Conservation (phyloP, 768 basidiomycete genomes). For the Podaxis sp. region DNA sequence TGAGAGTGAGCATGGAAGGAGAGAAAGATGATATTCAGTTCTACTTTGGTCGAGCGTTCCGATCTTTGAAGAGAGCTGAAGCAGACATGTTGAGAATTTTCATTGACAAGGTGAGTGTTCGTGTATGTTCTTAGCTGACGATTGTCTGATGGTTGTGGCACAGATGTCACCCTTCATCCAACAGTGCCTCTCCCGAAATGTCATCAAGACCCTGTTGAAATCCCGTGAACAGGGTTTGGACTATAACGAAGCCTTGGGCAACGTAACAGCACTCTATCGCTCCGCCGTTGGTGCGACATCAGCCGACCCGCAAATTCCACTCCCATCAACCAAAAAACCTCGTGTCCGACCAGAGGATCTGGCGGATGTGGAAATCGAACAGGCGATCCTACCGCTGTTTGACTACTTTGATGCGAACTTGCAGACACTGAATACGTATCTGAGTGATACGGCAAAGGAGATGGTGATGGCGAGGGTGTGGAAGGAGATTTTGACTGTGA, state of each 20-base stretch:
- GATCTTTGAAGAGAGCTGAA: slow-evolving; percentile 89
- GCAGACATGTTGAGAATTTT: slow-evolving; percentile 95
- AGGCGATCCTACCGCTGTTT: slow-evolving; percentile 86
- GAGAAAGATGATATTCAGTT: slow-evolving; percentile 98
- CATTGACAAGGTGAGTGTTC: slow-evolving; percentile 82
- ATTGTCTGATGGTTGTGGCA: not conserved
- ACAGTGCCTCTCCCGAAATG: slow-evolving; percentile 74
- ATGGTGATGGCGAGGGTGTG: slow-evolving; percentile 92
- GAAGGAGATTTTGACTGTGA: slow-evolving; percentile 89
- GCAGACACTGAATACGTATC: slow-evolving; percentile 83
- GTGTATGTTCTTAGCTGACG: not conserved
- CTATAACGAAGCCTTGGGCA: slow-evolving; percentile 88
- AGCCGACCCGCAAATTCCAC: slow-evolving; percentile 74
- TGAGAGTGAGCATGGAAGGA: slow-evolving; percentile 96
- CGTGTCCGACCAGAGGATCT: slow-evolving; percentile 77
- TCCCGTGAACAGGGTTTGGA: slow-evolving; percentile 55
- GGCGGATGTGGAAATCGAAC: slow-evolving; percentile 92
- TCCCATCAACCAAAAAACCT: slow-evolving; percentile 73
- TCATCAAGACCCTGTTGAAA: slow-evolving; percentile 80
- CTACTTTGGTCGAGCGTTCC: slow-evolving; percentile 95
- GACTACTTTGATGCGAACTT: slow-evolving; percentile 96
- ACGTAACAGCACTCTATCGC: slow-evolving; percentile 78
- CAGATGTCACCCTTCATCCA: slow-evolving; percentile 95
- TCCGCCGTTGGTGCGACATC: slow-evolving; percentile 67
- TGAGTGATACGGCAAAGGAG: slow-evolving; percentile 82